Evolutionary conservation across 768 basidiomycete genomes (phyloP).

Genomic region (Crassisporium funariophilum): DNA sequence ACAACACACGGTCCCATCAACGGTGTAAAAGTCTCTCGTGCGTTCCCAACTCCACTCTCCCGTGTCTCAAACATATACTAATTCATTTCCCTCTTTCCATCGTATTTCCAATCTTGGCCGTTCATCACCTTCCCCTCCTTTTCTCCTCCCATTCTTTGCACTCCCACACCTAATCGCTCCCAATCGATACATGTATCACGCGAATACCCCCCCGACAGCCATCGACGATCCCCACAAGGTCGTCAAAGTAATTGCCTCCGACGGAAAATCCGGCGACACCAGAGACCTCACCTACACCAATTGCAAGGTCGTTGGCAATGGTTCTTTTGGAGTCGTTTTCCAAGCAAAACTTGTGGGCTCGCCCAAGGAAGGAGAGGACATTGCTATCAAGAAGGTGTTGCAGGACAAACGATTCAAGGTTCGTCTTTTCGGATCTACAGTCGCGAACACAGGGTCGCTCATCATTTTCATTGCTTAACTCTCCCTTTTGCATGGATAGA

Average conservation of each 20-base stretch:
- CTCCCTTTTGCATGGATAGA: too few species aligned
- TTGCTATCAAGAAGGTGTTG: conserved; percentile 99
- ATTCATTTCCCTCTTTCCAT: conserved; percentile 19
- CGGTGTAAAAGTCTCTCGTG: conserved; percentile 85
- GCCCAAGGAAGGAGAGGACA: conserved; percentile 73
- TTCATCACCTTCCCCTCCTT: conserved; percentile 14
- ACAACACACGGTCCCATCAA: conserved; percentile 81
- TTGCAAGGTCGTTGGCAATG: conserved; percentile 98
- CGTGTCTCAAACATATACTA: conserved; percentile 30
- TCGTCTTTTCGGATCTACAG: conserved; percentile 31
- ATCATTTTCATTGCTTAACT: conserved; percentile 5
- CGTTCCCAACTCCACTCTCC: conserved; percentile 35
- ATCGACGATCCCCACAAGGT: conserved; percentile 97
- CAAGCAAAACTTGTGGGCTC: conserved; percentile 83
- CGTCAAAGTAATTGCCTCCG: conserved; percentile 92
- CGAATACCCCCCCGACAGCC: conserved; percentile 42
- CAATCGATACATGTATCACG: conserved; percentile 35
- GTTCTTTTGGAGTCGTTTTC: conserved; percentile 98
- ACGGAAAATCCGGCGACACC: conserved; percentile 91
- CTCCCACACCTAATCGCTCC: conserved; percentile 32
- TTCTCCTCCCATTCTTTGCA: conserved; percentile 12
- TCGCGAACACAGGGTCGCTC: conserved; percentile 8
- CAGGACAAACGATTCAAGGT: conserved; percentile 99
- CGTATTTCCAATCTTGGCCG: conserved; percentile 28
- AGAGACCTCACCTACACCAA: conserved; percentile 92